Evolutionary conservation across 2,329 filamentous ascomycete species (phyloP), one percentile per base, ranked within the genome.

Genomic region (Chrysoporthe austroafricana): DNA sequence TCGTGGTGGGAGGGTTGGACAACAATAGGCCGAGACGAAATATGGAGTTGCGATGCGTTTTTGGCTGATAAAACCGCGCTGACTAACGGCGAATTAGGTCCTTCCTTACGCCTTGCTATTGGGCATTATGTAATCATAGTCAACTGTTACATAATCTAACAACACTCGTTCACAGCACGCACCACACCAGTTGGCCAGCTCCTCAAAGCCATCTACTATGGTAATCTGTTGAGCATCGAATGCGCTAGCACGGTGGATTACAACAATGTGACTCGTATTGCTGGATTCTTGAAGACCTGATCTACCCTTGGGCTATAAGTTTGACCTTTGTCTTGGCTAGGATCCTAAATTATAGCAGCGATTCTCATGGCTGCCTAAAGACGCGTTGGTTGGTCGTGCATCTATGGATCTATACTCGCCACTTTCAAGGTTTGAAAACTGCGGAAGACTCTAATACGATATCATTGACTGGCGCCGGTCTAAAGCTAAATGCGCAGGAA

Each of bases 41-140:
- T 52, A 32, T 56, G 48, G 44, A 43, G 46, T 21, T 32, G 48
- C 32, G 56, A 56, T 65, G 50, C 50, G 16, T 5, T 32, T 32
- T 32, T 52, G 50, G 50, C 62, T 56, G 34, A n/a, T 43, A 43
- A 63, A 52, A 52, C 18, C 34, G 36, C 36, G 61, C 61, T 52
- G 48, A 39, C 43, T 26, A 43, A 54, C 46, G 26, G 61, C 34
- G 36, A 34, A n/a, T 4, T 11, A 34, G 61, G 48, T 32, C 46
- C 18, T 39, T 43, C n/a, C n/a, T 18, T 7, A 18, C 18, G 1
- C n/a, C 13, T 18, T 7, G 32, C 9, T 2, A 26, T 18, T 0
- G 1, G 9, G 44, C 48, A 42, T 63, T 63, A 63, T 7, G n/a
- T 57, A 57, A 57, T 39, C 14, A 9, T 3, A 18, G 26, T 13